A percentile compares a stretch with the other conserved stretches of the same genome.
Conservation (phyloP, 306 rosid genomes). For the Benincasa hispida region DNA sequence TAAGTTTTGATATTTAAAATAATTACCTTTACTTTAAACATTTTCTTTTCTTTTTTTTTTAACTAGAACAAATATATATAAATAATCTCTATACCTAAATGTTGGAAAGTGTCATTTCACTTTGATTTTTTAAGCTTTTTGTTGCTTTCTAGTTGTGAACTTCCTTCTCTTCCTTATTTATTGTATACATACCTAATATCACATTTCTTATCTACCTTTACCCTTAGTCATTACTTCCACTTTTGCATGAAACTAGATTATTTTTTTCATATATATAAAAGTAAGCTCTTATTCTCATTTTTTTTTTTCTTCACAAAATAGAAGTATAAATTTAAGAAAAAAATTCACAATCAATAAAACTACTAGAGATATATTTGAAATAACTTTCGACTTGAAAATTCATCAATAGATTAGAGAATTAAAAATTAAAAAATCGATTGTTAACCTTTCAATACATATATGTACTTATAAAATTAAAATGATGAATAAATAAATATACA, state of each 20-base stretch:
- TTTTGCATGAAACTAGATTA: background rate
- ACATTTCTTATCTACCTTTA: background rate
- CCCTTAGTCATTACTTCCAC: background rate
- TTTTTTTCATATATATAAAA: no score
- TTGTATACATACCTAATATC: background rate
- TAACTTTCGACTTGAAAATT: background rate
- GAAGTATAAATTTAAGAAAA: no score
- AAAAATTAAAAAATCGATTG: no score
- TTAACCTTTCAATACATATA: background rate
- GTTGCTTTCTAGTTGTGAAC: constrained; percentile 1
- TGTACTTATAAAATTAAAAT: background rate
- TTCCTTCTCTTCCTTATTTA: background rate
- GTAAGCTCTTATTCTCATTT: background rate
- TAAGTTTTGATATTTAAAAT: no score
- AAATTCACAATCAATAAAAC: no score
- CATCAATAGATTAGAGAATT: background rate
- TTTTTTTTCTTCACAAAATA: background rate
- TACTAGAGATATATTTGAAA: background rate
- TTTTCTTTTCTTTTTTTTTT: background rate
- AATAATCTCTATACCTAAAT: background rate
- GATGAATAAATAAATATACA: background rate
- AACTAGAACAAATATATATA: background rate
- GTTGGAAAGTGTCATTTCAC: background rate
- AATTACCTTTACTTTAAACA: no score
- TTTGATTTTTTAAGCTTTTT: background rate